Base-by-base conservation (phyloP, 2,329 filamentous ascomycete genomes). In the Tolypocladium cylindrosporum region DNA sequence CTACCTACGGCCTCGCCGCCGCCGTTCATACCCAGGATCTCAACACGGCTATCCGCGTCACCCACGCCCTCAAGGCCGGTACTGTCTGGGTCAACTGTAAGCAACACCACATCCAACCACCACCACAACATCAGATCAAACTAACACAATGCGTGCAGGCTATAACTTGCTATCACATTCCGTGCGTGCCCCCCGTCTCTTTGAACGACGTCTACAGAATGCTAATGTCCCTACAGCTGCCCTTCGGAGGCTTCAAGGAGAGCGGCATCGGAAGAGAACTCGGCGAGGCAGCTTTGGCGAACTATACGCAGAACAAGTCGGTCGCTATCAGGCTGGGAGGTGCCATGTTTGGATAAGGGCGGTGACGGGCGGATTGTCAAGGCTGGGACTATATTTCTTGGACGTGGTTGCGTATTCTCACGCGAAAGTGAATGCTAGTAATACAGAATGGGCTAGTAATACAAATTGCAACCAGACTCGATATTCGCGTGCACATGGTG, bases 11-110 rank as follows among this genome's bases (percentile, higher is more conserved):
- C 68, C 84, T 96, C 51, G 90, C 90, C 60, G 87, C 90, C 57
- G 90, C 89, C 63, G 81, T 95, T 52, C 90, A 94, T 82, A 95
- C 90, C 67, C 86, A 75, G 65, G 85, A 91, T 76, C 79, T 95
- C 71, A 91, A 89, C 81, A 91, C 88, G 0, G 89, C 90, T 66
- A 82, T 94, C 71, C 84, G 89, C 59, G 88, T 93, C 58, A 86
- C 85, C 72, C 92, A 91, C 72, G 78, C 76, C 14, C 77, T 95
- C 67, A 82, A 82, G 71, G 90, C 90, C 40, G 91, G 88, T 62
- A 83, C 80, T 43, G 78, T 83, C 61, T 84, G 81, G 80, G 78
- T 82, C 61, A 80, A 77, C 68, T 78, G 73, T 65, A 59, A 65
- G 62, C 31, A 11, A 19, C 39, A 40, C 45, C 27, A 16, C 27